Percentiles rank a stretch among this genome's conserved stretches.
phyloP scores from a whole-genome alignment of 768 basidiomycete genomes.

The Suillus americanus region DNA sequence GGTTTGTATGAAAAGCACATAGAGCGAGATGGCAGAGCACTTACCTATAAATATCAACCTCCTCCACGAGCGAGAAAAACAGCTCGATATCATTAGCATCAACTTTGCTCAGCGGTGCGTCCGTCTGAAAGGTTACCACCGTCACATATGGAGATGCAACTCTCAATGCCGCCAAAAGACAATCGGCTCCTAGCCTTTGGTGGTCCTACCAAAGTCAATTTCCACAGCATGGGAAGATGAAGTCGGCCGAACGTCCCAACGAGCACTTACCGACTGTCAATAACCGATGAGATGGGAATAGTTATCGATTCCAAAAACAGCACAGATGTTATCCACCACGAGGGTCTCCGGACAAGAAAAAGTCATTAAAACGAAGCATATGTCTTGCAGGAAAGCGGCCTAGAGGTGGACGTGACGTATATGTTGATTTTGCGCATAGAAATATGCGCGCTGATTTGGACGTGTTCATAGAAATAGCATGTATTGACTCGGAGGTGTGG shows the following conservation, averaged over 20 bases:
- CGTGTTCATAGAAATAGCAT: not conserved
- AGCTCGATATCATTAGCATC: not conserved
- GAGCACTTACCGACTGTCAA: not conserved
- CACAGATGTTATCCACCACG: not conserved
- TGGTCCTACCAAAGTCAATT: not conserved
- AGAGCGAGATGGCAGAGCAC: not conserved
- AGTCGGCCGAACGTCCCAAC: not conserved
- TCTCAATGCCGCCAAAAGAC: not conserved
- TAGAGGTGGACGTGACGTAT: not conserved
- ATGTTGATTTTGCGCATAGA: not conserved
- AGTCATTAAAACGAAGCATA: no score
- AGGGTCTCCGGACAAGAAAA: not conserved
- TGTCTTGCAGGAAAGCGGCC: not conserved
- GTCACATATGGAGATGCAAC: not conserved
- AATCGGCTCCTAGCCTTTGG: not conserved
- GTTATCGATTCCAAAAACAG: no score
- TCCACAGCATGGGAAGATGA: not conserved
- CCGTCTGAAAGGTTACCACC: not conserved
- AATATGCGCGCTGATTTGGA: not conserved
- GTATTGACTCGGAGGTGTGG: not conserved
- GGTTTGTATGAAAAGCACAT: not conserved
- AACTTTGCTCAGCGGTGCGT: not conserved
- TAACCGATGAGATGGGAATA: not conserved
- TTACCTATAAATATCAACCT: not conserved
- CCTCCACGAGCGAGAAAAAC: not conserved